These are phyloP conservation scores for Leccinum uliginosum DNA, from an alignment of 768 basidiomycete species.

Conservation along the genomic window DNA sequence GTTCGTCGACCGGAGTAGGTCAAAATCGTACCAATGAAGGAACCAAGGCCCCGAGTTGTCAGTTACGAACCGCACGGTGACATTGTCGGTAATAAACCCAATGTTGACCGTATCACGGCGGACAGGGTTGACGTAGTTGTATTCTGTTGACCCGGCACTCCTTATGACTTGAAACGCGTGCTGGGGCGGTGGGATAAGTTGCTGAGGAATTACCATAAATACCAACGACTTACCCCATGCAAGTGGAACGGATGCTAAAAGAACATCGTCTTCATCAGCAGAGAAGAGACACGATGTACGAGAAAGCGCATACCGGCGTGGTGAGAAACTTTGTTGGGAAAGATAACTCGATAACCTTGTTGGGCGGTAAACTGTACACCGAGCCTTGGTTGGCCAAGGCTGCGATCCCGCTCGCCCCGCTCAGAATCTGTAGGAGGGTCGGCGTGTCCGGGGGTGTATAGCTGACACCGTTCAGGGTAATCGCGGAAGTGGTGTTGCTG, in stretches of 20 bases:
- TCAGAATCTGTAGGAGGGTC: slow-evolving; percentile 43
- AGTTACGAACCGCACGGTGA: slow-evolving; percentile 58
- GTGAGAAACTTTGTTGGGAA: slow-evolving; percentile 4
- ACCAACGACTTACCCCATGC: slow-evolving; percentile 35
- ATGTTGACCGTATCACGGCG: slow-evolving; percentile 46
- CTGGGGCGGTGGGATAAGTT: slow-evolving; percentile 18
- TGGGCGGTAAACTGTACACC: slow-evolving; percentile 40
- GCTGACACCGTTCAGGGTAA: slow-evolving; percentile 31
- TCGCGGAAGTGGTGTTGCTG: slow-evolving; percentile 23
- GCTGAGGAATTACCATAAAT: not conserved
- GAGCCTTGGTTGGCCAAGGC: slow-evolving; percentile 37
- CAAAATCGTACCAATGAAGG: not conserved
- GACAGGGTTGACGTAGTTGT: slow-evolving; percentile 49
- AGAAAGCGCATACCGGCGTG: slow-evolving; percentile 29
- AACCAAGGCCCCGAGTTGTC: slow-evolving; percentile 49
- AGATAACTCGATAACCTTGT: slow-evolving; percentile 42
- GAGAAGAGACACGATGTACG: not conserved
- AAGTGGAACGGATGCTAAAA: slow-evolving; percentile 40
- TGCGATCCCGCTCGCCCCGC: slow-evolving; percentile 32
- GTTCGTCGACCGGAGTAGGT: not conserved
- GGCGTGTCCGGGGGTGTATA: slow-evolving; percentile 37
- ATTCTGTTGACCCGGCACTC: slow-evolving; percentile 32
- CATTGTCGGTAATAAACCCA: slow-evolving; percentile 32
- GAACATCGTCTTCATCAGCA: not conserved
- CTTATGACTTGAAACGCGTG: slow-evolving; percentile 41